A percentile compares a stretch with the other conserved stretches of the same genome.
These are phyloP conservation scores for Fraxinus excelsior DNA, from an alignment of 257 asterid species.

Conservation along the genomic window DNA sequence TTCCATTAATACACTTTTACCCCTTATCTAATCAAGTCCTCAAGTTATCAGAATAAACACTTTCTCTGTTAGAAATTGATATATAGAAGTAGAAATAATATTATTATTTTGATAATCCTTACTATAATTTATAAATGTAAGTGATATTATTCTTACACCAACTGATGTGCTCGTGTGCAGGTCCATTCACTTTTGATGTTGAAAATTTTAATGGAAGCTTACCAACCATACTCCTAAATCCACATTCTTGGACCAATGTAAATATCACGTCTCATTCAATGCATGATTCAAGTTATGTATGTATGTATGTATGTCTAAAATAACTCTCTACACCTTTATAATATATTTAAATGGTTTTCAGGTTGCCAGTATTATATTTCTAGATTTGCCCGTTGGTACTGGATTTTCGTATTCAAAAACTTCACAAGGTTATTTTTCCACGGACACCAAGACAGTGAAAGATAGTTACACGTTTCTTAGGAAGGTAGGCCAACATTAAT, in stretches of 20 bases:
- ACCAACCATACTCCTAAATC: constrained; percentile 39
- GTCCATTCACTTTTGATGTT: constrained; percentile 43
- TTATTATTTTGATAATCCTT: no score
- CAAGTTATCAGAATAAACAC: no score
- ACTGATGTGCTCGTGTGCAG: constrained; percentile 22
- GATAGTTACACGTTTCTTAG: constrained; percentile 27
- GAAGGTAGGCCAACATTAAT: constrained; percentile 16
- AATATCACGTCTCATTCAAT: not conserved
- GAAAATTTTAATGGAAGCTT: constrained; percentile 35
- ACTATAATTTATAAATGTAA: no score
- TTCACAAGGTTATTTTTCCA: constrained; percentile 25
- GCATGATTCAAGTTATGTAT: no score
- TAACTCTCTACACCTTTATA: no score
- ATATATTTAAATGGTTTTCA: not conserved
- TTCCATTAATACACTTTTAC: no score
- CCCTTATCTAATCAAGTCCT: no score
- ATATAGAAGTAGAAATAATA: no score
- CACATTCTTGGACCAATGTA: constrained; percentile 59
- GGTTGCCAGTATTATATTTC: constrained; percentile 36
- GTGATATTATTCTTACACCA: no score
- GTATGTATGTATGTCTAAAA: not conserved
- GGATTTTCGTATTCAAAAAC: constrained; percentile 37
- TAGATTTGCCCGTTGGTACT: constrained; percentile 38
- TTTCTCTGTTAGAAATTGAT: no score
- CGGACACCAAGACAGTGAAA: constrained; percentile 31